Percentiles rank a stretch among this genome's conserved stretches.
Conservation (phyloP, 202 grass and related monocot genomes). For the Schoenoplectus triqueter region DNA sequence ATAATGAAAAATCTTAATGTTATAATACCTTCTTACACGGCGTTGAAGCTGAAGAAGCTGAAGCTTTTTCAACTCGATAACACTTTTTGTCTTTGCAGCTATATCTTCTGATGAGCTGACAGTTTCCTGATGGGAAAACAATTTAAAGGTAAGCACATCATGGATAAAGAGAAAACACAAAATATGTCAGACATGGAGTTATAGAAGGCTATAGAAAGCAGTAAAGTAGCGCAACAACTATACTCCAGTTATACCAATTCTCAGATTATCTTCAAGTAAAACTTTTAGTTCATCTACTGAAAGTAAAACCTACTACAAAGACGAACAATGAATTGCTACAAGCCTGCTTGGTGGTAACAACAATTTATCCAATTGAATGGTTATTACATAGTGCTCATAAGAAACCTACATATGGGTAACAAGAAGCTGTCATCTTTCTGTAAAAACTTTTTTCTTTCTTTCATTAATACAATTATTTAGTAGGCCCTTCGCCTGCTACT, state of each 20-base stretch:
- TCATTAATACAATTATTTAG: no score
- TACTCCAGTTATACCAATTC: neutral
- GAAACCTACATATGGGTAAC: constrained; percentile 15
- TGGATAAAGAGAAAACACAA: constrained; percentile 17
- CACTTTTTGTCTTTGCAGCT: constrained; percentile 90
- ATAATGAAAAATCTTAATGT: constrained; percentile 3
- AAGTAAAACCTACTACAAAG: neutral
- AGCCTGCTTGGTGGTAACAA: neutral
- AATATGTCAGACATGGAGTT: constrained; percentile 26
- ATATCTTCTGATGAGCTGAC: constrained; percentile 93
- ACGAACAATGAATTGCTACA: neutral
- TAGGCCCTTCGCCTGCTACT: no score
- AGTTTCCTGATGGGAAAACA: constrained; percentile 61
- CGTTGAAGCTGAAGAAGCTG: constrained; percentile 93
- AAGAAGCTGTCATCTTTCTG: no score
- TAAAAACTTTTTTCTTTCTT: no score
- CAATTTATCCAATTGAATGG: neutral
- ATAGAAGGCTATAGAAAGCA: neutral
- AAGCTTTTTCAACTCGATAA: constrained; percentile 98
- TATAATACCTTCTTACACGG: constrained; percentile 71
- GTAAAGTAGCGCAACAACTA: neutral
- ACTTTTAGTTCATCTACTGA: neutral
- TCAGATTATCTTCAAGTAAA: constrained; percentile 17
- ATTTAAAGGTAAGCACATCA: constrained; percentile 25
- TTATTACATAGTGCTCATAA: neutral